phyloP scores from a whole-genome alignment of 805 yeast genomes.

The Candida khao-thaluensis region DNA sequence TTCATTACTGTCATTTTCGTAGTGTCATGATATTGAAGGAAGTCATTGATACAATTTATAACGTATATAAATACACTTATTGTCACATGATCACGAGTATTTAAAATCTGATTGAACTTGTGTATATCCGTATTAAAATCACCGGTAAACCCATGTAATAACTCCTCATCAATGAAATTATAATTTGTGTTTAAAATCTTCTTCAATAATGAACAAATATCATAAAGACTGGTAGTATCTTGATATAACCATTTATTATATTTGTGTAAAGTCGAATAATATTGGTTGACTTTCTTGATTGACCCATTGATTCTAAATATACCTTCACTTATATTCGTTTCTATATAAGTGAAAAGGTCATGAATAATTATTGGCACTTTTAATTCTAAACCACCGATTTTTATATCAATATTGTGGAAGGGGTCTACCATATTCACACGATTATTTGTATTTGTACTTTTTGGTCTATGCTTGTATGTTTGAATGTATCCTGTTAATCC shows the following conservation, averaged over 20 bases:
- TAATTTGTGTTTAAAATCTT: slow-evolving; percentile 19
- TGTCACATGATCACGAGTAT: background rate
- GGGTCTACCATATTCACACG: slow-evolving; percentile 14
- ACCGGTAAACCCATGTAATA: background rate
- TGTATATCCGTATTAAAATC: slow-evolving; percentile 4
- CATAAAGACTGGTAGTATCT: slow-evolving; percentile 20
- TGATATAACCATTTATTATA: slow-evolving; percentile 21
- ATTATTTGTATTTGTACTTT: too few species aligned
- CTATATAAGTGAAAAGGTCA: slow-evolving; percentile 21
- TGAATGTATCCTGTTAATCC: too few species aligned
- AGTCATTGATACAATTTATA: slow-evolving; percentile 15
- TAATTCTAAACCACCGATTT: slow-evolving; percentile 6
- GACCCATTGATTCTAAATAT: slow-evolving; percentile 34
- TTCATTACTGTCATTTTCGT: slow-evolving; percentile 31
- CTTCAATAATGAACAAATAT: slow-evolving; percentile 28
- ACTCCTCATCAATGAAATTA: slow-evolving; percentile 11
- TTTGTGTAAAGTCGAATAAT: slow-evolving; percentile 16
- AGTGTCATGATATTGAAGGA: slow-evolving; percentile 17
- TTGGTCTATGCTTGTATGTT: too few species aligned
- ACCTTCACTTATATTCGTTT: slow-evolving; percentile 24
- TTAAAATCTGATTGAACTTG: slow-evolving; percentile 5
- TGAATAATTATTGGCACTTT: slow-evolving; percentile 21
- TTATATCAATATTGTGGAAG: slow-evolving; percentile 8
- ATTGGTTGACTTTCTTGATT: slow-evolving; percentile 22
- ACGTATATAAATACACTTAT: slow-evolving; percentile 13